Percentiles rank a stretch among this genome's conserved stretches.
phyloP scores from a whole-genome alignment of 2,329 filamentous ascomycete genomes.

The Paramyrothecium sp. region DNA sequence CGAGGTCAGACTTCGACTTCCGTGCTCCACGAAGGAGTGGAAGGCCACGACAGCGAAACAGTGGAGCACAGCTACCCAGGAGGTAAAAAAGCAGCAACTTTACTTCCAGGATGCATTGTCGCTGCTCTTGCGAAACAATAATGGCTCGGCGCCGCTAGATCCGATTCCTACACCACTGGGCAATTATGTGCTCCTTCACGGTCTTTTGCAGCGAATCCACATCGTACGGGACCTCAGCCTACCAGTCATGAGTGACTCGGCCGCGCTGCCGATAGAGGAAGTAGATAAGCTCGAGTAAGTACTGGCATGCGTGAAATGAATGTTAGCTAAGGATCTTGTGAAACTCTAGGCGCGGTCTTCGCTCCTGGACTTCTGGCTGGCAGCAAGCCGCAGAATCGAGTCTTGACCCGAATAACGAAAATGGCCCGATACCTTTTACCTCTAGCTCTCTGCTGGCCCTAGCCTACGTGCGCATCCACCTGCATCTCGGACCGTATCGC shows the following conservation, averaged over 20 bases:
- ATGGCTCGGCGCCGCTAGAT: constrained; percentile 23
- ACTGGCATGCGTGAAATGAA: too few species aligned
- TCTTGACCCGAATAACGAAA: constrained; percentile 37
- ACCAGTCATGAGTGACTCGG: constrained; percentile 28
- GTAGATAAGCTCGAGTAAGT: constrained; percentile 33
- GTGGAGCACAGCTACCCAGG: constrained; percentile 24
- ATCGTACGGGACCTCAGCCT: constrained; percentile 34
- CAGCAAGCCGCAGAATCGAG: constrained; percentile 36
- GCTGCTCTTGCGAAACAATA: constrained; percentile 24
- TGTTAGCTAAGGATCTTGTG: too few species aligned
- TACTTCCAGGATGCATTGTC: constrained; percentile 34
- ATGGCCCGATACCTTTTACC: constrained; percentile 39
- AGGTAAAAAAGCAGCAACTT: constrained; percentile 28
- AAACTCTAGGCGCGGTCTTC: constrained; percentile 24
- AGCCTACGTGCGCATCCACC: constrained; percentile 44
- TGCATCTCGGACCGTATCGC: constrained; percentile 42
- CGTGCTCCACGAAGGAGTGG: constrained; percentile 34
- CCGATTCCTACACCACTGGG: constrained; percentile 34
- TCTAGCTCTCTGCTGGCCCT: constrained; percentile 44
- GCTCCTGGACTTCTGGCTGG: constrained; percentile 36
- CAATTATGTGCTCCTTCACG: constrained; percentile 35
- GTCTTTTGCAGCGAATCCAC: constrained; percentile 34
- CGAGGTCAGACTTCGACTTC: constrained; percentile 31
- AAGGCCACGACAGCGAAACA: constrained; percentile 25
- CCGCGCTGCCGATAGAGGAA: constrained; percentile 29